These are phyloP conservation scores for Eutrema yunnanense DNA, from an alignment of 345 rosid species.

Conservation along the genomic window DNA sequence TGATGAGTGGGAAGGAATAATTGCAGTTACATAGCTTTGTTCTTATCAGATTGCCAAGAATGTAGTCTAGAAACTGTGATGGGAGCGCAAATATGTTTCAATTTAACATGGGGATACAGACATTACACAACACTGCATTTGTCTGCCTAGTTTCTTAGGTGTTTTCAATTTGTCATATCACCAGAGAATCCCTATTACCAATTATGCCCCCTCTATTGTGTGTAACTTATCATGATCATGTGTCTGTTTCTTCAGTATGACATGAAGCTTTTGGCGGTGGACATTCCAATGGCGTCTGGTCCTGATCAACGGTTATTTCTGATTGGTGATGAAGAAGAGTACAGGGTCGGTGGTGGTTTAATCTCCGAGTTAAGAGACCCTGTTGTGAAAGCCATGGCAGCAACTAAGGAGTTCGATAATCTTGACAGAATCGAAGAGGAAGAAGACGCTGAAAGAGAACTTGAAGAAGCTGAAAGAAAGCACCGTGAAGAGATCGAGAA, in stretches of 20 bases:
- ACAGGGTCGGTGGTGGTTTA: slow-evolving; percentile 79
- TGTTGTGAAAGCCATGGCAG: slow-evolving; percentile 87
- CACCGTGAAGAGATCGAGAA: slow-evolving; percentile 23
- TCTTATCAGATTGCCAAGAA: too few species aligned
- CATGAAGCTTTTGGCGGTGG: slow-evolving; percentile 74
- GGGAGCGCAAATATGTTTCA: too few species aligned
- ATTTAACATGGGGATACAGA: not conserved
- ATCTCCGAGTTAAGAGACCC: slow-evolving; percentile 87
- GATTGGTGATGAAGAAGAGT: slow-evolving; percentile 82
- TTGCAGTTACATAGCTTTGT: too few species aligned
- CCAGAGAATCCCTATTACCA: not conserved
- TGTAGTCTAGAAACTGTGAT: too few species aligned
- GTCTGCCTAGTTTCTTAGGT: not conserved
- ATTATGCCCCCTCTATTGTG: not conserved
- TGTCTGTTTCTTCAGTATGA: slow-evolving; percentile 60
- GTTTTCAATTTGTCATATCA: not conserved
- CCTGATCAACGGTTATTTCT: slow-evolving; percentile 76
- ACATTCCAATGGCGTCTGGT: slow-evolving; percentile 83
- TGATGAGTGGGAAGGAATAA: not conserved
- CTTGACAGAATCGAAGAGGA: slow-evolving; percentile 44
- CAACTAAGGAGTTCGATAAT: slow-evolving; percentile 78
- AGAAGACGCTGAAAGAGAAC: slow-evolving; percentile 50
- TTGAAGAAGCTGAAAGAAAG: slow-evolving; percentile 39
- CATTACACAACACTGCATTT: not conserved
- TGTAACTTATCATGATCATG: not conserved